Evolutionary conservation across 1,284 basidiomycete species (phyloP).

Genomic region (Puccinia polysora): DNA sequence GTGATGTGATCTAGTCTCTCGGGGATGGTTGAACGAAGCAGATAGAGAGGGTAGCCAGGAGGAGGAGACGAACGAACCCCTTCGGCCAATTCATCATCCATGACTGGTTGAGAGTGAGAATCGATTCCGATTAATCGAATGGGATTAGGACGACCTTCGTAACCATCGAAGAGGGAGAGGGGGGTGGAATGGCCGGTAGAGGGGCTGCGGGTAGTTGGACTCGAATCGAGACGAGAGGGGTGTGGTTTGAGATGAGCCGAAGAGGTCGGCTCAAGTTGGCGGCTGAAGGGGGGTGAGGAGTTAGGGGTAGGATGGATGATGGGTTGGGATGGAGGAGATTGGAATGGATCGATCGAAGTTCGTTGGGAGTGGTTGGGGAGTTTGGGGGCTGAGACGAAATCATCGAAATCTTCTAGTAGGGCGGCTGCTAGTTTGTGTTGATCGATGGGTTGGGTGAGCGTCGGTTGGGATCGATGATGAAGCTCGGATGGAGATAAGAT

Average conservation of each 20-base stretch:
- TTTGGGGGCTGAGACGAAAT: constrained; percentile 9
- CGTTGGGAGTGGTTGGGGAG: no score
- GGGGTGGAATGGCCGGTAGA: constrained; percentile 7
- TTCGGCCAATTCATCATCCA: constrained; percentile 43
- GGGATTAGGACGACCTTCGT: constrained; percentile 23
- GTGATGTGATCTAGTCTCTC: no score
- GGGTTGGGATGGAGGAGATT: background rate
- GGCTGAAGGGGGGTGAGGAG: background rate
- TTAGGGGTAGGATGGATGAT: background rate
- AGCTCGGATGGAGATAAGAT: background rate
- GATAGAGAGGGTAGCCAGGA: background rate
- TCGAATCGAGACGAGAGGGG: background rate
- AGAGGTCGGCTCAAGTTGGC: no score
- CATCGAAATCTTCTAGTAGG: constrained; percentile 27
- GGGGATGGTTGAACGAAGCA: background rate
- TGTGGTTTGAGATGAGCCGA: background rate
- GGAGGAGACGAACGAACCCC: background rate
- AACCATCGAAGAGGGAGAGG: constrained; percentile 18
- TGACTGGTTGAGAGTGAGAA: constrained; percentile 12
- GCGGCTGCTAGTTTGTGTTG: constrained; percentile 34
- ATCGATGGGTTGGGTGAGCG: constrained; percentile 7
- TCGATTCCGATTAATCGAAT: constrained; percentile 26
- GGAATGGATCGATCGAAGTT: no score
- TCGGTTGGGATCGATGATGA: background rate
- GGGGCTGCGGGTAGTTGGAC: background rate